These are phyloP conservation scores for Yamadazyma pseudoaaseri DNA, from an alignment of 1,139 yeast genomes.

Conservation along the genomic window DNA sequence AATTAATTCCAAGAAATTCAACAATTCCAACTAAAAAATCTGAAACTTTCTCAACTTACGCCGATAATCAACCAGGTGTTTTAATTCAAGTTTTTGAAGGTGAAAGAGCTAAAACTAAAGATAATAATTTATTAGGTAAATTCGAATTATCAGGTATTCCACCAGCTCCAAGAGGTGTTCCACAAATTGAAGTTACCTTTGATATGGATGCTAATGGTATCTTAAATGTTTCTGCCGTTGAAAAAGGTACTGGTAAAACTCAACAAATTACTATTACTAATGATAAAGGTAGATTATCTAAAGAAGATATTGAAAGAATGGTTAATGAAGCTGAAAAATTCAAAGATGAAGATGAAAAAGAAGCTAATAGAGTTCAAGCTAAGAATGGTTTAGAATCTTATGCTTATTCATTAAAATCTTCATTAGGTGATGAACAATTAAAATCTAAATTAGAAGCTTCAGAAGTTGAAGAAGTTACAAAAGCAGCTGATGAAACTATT, in stretches of 20 bases:
- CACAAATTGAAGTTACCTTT: slow-evolving; percentile 98
- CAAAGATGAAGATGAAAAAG: slow-evolving; percentile 50
- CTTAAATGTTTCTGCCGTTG: slow-evolving; percentile 91
- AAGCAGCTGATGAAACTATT: slow-evolving; percentile 83
- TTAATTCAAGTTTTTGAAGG: slow-evolving; percentile 99
- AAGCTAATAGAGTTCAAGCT: slow-evolving; percentile 48
- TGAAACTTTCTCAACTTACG: slow-evolving; percentile 99
- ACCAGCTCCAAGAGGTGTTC: slow-evolving; percentile 99
- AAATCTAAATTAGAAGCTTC: slow-evolving; percentile 79
- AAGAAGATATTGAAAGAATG: slow-evolving; percentile 53
- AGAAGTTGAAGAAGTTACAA: slow-evolving; percentile 75
- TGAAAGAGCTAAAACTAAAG: slow-evolving; percentile 99
- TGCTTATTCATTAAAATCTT: slow-evolving; percentile 85
- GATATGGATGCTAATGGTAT: slow-evolving; percentile 99
- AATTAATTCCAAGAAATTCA: slow-evolving; percentile 98
- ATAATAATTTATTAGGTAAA: slow-evolving; percentile 99
- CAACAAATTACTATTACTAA: slow-evolving; percentile 51
- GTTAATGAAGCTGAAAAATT: slow-evolving; percentile 50
- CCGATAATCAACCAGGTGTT: slow-evolving; percentile 99
- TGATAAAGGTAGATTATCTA: slow-evolving; percentile 52
- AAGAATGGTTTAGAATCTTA: slow-evolving; percentile 93
- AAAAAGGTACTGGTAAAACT: slow-evolving; percentile 87
- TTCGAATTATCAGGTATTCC: slow-evolving; percentile 99
- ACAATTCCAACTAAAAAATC: slow-evolving; percentile 99
- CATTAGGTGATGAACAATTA: slow-evolving; percentile 76